Conservation (phyloP, 2,329 filamentous ascomycete genomes). For the Diplodia mutila region DNA sequence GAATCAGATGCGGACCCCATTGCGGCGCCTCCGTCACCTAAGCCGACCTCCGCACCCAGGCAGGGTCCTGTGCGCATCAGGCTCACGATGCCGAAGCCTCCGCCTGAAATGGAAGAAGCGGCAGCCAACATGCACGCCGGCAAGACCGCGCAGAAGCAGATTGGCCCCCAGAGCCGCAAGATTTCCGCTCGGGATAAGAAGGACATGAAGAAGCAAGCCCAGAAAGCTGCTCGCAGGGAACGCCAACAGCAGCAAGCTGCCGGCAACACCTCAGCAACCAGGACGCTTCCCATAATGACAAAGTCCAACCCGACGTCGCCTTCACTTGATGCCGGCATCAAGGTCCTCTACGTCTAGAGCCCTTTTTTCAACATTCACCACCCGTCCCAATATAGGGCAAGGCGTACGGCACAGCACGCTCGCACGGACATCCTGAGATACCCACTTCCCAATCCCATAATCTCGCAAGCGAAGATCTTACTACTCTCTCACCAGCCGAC, state of each 20-base stretch:
- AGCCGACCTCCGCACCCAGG: slow-evolving; percentile 11
- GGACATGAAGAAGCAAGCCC: slow-evolving; percentile 47
- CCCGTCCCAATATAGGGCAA: background rate
- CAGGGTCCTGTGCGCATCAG: slow-evolving; percentile 22
- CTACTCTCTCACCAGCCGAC: background rate
- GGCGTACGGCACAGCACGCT: slow-evolving; percentile 3
- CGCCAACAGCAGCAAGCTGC: slow-evolving; percentile 30
- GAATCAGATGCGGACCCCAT: slow-evolving; percentile 14
- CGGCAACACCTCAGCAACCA: background rate
- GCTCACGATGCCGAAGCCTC: slow-evolving; percentile 36
- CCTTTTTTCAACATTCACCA: background rate
- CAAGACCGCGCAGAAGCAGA: slow-evolving; percentile 38
- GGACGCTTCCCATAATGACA: slow-evolving; percentile 18
- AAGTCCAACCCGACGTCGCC: slow-evolving; percentile 19
- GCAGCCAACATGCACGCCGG: slow-evolving; percentile 3
- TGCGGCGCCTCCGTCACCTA: background rate
- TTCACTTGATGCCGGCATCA: slow-evolving; percentile 24
- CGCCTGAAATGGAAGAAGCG: slow-evolving; percentile 38
- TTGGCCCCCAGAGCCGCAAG: slow-evolving; percentile 36
- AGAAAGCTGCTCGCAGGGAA: slow-evolving; percentile 47
- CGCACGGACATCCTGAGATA: slow-evolving; percentile 21
- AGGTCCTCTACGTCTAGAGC: slow-evolving; percentile 19
- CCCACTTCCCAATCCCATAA: slow-evolving; percentile 16
- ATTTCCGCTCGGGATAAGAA: slow-evolving; percentile 42
- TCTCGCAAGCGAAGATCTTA: slow-evolving; percentile 22